phyloP scores from a whole-genome alignment of 495 filamentous ascomycete genomes.

The Penicillium verhagenii region DNA sequence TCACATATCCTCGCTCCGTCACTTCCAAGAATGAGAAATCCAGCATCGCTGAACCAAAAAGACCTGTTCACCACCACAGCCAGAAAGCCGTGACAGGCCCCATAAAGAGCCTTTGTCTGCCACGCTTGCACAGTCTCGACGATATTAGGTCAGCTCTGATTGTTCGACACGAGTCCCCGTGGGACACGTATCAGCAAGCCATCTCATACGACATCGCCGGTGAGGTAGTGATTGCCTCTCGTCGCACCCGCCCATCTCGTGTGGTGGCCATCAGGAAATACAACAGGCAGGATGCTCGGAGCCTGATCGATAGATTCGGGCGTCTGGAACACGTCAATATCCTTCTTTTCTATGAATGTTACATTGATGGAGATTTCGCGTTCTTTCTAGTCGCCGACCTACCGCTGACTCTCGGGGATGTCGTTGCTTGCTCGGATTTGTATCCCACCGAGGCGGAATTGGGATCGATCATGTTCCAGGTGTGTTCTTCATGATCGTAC shows the following conservation, averaged over 20 bases:
- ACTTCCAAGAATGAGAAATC: no score
- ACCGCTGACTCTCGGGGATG: constrained; percentile 3
- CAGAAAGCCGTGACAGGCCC: neutral
- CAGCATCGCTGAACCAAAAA: no score
- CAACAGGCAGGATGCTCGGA: constrained; percentile 1
- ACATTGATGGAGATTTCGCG: constrained; percentile 2
- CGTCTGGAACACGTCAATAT: neutral
- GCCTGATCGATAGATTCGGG: constrained; percentile 7
- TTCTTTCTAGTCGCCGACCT: constrained; percentile 9
- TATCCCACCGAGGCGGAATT: constrained; percentile 6
- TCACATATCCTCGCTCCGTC: no score
- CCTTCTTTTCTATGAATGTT: neutral
- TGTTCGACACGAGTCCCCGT: constrained; percentile 9
- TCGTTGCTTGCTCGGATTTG: neutral
- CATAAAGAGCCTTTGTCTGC: constrained; percentile 4
- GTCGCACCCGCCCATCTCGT: constrained; percentile 4
- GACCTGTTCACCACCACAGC: no score
- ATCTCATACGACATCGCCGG: constrained; percentile 6
- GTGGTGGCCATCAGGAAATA: constrained; percentile 11
- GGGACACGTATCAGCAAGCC: constrained; percentile 7
- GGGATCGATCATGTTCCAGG: constrained; percentile 7
- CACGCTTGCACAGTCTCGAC: neutral
- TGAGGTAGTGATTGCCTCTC: constrained; percentile 7
- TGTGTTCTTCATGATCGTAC: neutral
- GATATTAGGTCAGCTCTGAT: constrained; percentile 1